Percentiles rank a stretch among this genome's conserved stretches.
phyloP scores from a whole-genome alignment of 768 basidiomycete species.

The Podaxis sp. region DNA sequence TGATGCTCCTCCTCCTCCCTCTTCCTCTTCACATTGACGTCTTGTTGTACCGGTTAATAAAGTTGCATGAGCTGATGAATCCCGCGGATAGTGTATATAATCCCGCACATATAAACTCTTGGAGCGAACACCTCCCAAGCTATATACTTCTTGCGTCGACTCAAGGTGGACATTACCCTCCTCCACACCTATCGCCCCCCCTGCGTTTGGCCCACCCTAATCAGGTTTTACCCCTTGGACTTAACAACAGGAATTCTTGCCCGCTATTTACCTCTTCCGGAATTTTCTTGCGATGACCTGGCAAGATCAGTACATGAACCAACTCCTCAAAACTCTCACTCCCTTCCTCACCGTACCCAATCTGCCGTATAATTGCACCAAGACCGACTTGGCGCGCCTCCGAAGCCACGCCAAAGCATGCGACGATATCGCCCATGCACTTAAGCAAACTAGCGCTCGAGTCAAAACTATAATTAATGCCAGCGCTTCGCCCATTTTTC shows the following conservation, averaged over 20 bases:
- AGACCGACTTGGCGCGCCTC: slow-evolving; percentile 9
- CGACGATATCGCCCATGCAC: slow-evolving; percentile 12
- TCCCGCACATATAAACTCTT: not conserved
- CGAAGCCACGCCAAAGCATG: slow-evolving; percentile 8
- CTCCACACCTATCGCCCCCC: not conserved
- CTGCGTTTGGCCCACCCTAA: not conserved
- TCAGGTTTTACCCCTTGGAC: not conserved
- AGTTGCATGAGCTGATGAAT: not conserved
- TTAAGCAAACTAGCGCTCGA: slow-evolving; percentile 5
- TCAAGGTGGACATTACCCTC: not conserved
- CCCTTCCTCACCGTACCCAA: slow-evolving; percentile 10
- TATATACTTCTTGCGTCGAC: not conserved
- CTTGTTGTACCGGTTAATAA: slow-evolving; percentile 1
- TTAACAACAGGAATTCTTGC: not conserved
- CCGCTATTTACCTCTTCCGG: not conserved
- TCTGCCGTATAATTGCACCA: not conserved
- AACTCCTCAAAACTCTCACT: slow-evolving; percentile 6
- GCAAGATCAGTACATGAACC: slow-evolving; percentile 13
- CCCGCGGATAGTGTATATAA: slow-evolving; percentile 9
- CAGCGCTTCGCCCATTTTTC: slow-evolving; percentile 15
- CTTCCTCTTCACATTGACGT: slow-evolving; percentile 10
- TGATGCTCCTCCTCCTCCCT: not conserved
- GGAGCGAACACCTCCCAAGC: not conserved
- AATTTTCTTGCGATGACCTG: slow-evolving; percentile 9
- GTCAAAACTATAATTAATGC: slow-evolving; percentile 13